These are phyloP conservation scores for Spinellus fusiger DNA, from an alignment of 192 early-diverging fungal genomes.

Conservation along the genomic window DNA sequence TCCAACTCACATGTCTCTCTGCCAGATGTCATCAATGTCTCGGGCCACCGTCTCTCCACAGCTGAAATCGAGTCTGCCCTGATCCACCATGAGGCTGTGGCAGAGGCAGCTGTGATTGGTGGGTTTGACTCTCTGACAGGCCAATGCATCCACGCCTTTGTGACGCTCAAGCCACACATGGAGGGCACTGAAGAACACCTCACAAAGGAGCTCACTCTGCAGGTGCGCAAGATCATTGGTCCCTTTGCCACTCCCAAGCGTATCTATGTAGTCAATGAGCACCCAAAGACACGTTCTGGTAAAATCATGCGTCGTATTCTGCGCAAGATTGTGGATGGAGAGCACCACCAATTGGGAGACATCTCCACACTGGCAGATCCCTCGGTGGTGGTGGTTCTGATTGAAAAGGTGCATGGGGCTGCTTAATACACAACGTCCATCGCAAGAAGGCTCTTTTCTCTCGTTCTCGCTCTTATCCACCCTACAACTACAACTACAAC, in stretches of 20 bases:
- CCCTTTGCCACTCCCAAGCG: slow-evolving; percentile 88
- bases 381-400: slow-evolving; percentile 14
- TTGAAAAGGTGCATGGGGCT: slow-evolving; percentile 14
- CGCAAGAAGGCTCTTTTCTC: background rate
- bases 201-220: slow-evolving; percentile 55
- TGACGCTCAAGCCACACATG: slow-evolving; percentile 64
- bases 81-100: slow-evolving; percentile 70
- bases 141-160: slow-evolving; percentile 82
- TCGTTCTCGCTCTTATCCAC: background rate
- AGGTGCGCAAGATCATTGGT: slow-evolving; percentile 84
- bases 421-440: background rate
- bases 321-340: slow-evolving; percentile 84
- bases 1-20: slow-evolving; percentile 34
- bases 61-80: slow-evolving; percentile 92
- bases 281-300: slow-evolving; percentile 93
- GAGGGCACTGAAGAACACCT: slow-evolving; percentile 37
- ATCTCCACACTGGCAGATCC: slow-evolving; percentile 84
- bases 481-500: too few species aligned
- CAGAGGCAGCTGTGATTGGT: slow-evolving; percentile 89
- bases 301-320: slow-evolving; percentile 95
- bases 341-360: slow-evolving; percentile 82
- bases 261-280: slow-evolving; percentile 76
- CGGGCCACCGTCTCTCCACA: slow-evolving; percentile 87
- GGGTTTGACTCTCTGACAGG: slow-evolving; percentile 83
- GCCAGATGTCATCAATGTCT: slow-evolving; percentile 91